A percentile compares a stretch with the other conserved stretches of the same genome.
Conservation (phyloP, 495 filamentous ascomycete genomes). For the Xylaria castorea region DNA sequence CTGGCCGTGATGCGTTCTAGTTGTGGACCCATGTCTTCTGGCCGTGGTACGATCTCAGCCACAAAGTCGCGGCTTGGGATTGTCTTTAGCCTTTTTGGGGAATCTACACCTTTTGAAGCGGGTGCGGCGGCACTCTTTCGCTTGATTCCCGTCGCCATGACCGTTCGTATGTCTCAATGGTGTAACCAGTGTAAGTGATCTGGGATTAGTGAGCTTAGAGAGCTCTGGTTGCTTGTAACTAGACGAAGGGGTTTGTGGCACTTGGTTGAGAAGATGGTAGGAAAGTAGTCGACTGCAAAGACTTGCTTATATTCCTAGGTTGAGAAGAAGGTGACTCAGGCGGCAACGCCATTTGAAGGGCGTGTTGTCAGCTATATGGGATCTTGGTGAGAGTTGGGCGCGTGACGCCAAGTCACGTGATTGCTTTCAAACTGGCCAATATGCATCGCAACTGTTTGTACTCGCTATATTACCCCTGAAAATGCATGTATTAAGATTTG, state of each 20-base stretch:
- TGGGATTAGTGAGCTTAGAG: not conserved
- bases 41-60: conserved; percentile 19
- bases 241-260: not conserved
- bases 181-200: not conserved
- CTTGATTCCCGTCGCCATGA: conserved; percentile 9
- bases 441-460: not conserved
- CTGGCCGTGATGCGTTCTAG: conserved; percentile 44
- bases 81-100: conserved; percentile 18
- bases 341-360: conserved; percentile 33
- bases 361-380: conserved; percentile 2
- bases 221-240: not conserved
- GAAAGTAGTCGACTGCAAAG: not conserved
- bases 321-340: conserved; percentile 20
- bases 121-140: not conserved
- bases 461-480: not conserved
- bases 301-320: not conserved
- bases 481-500: not conserved
- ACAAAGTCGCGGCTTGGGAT: conserved; percentile 9
- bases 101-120: not conserved
- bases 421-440: conserved; percentile 28
- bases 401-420: conserved; percentile 37
- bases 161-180: not conserved
- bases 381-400: conserved; percentile 23
- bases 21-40: conserved; percentile 40
- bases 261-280: not conserved